These are phyloP conservation scores for Picea engelmannii DNA, from an alignment of 83 land plant genomes.

Conservation along the genomic window DNA sequence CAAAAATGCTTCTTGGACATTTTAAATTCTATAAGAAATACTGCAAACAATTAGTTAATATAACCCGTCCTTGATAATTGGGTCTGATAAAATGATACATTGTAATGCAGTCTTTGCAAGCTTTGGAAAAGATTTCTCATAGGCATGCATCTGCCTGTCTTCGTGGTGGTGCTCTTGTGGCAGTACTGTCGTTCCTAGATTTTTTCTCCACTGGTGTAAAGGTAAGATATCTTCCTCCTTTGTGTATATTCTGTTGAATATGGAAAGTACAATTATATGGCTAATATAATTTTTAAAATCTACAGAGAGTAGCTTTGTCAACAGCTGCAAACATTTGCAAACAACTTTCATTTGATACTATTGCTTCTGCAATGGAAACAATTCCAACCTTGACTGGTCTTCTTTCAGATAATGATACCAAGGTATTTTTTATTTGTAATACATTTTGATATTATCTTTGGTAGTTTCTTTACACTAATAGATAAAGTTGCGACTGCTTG, in stretches of 20 bases:
- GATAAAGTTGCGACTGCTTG: not conserved
- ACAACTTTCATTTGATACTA: constrained; percentile 46
- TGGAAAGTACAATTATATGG: not conserved
- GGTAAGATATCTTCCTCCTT: constrained; percentile 19
- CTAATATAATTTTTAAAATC: not conserved
- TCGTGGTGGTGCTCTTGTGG: constrained; percentile 48
- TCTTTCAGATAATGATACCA: constrained; percentile 42
- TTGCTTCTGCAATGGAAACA: constrained; percentile 44
- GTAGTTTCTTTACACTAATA: not conserved
- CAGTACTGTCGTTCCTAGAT: constrained; percentile 49
- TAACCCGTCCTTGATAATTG: not conserved
- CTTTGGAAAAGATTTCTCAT: constrained; percentile 56
- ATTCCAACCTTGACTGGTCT: constrained; percentile 48
- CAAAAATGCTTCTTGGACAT: not conserved
- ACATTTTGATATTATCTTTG: not conserved
- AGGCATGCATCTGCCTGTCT: constrained; percentile 55
- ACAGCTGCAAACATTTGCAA: constrained; percentile 59
- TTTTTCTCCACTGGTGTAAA: constrained; percentile 59
- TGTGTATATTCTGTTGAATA: not conserved
- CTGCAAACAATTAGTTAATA: not conserved
- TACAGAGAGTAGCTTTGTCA: constrained; percentile 62
- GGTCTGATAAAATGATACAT: not conserved
- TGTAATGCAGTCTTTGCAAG: constrained; percentile 47
- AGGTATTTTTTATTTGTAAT: not conserved
- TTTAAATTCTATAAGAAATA: not conserved